Conservation (phyloP, 306 rosid genomes). For the Pueraria montana region DNA sequence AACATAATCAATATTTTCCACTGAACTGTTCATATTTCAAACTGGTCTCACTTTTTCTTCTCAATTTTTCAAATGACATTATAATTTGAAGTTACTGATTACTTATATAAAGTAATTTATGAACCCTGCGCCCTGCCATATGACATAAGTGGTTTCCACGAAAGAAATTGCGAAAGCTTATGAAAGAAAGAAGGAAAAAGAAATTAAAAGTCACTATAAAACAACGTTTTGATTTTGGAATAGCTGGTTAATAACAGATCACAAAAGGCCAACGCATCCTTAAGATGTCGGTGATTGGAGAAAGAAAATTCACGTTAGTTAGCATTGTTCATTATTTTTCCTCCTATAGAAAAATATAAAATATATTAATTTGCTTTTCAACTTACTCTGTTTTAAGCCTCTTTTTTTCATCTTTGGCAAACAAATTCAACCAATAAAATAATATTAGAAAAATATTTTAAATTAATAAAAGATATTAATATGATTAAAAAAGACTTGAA, state of each 20-base stretch:
- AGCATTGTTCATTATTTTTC: not conserved
- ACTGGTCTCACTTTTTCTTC: not conserved
- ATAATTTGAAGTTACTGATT: not conserved
- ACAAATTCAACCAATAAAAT: not conserved
- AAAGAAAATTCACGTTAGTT: not conserved
- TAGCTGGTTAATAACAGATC: not conserved
- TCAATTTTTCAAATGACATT: not conserved
- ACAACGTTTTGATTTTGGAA: no score
- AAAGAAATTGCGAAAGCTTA: not conserved
- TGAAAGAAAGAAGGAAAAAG: not conserved
- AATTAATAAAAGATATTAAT: no score
- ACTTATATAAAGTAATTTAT: not conserved
- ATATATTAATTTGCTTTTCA: not conserved
- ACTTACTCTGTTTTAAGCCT: not conserved
- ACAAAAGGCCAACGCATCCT: not conserved
- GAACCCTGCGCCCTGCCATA: no score
- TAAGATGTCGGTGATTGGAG: not conserved
- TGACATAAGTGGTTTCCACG: no score
- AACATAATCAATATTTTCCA: no score
- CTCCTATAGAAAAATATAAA: not conserved
- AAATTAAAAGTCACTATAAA: not conserved
- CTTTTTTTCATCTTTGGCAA: not conserved
- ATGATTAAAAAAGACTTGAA: no score
- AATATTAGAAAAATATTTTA: not conserved
- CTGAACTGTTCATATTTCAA: not conserved